Percentiles rank a stretch among this genome's conserved stretches.
Evolutionary conservation across 805 yeast species (phyloP).

Genomic region (Wickerhamiella dianesei): DNA sequence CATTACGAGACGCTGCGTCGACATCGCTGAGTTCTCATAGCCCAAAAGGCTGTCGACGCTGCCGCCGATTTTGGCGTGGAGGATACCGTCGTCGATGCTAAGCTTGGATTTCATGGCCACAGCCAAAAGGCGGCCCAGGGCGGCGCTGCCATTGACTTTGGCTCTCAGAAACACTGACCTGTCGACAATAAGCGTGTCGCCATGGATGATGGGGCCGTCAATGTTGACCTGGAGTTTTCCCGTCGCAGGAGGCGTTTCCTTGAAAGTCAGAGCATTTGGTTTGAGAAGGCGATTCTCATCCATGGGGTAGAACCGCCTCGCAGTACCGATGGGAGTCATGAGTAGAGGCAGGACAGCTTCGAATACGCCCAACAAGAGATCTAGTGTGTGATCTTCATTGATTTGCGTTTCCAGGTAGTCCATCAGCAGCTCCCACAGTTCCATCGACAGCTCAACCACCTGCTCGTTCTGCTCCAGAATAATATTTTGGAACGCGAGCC

Average conservation of each 20-base stretch:
- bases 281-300: conserved; percentile 56
- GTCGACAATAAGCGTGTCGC: conserved; percentile 82
- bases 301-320: conserved; percentile 80
- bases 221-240: conserved; percentile 44
- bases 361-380: neutral
- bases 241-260: conserved; percentile 14
- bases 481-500: conserved; percentile 75
- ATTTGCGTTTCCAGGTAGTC: conserved; percentile 5
- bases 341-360: conserved; percentile 30
- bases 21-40: conserved; percentile 38
- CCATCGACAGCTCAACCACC: conserved; percentile 48
- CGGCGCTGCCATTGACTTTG: conserved; percentile 60
- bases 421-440: conserved; percentile 47
- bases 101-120: conserved; percentile 1
- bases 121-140: conserved; percentile 44
- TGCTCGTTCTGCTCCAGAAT: conserved; percentile 76
- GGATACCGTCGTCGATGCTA: no score
- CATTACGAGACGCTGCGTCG: conserved; percentile 67
- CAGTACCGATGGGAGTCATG: conserved; percentile 91
- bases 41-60: neutral
- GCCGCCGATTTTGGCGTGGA: no score
- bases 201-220: conserved; percentile 82
- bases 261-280: conserved; percentile 52
- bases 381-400: neutral
- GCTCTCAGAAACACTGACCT: conserved; percentile 59